Evolutionary conservation across 768 basidiomycete species (phyloP).

Genomic region (Cyathus striatus): DNA sequence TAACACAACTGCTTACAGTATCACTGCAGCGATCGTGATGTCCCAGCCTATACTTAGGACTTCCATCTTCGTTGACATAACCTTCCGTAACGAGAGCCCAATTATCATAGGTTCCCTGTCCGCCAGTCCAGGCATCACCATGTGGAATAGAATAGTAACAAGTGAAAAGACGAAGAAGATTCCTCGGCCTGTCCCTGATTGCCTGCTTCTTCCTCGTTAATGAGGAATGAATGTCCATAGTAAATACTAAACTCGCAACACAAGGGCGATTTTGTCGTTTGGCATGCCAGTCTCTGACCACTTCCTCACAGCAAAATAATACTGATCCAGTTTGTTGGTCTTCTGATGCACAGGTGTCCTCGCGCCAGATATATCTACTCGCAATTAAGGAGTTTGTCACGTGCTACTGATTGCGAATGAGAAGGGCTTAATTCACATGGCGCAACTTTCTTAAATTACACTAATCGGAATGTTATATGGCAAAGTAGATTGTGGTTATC

Average conservation of each 20-base stretch:
- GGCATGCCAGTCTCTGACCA: conserved; percentile 83
- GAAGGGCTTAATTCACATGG: no score
- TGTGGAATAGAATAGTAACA: conserved; percentile 47
- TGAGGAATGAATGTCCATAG: conserved; percentile 78
- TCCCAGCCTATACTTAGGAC: conserved; percentile 43
- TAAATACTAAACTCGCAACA: conserved; percentile 73
- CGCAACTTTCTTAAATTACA: no score
- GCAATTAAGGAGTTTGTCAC: no score
- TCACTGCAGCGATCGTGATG: conserved; percentile 63
- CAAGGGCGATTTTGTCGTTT: conserved; percentile 61
- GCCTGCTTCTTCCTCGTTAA: conserved; percentile 40
- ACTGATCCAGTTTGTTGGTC: conserved; percentile 69
- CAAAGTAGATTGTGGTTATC: no score
- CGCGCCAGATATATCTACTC: no score
- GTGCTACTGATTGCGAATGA: no score
- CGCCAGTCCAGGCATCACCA: conserved; percentile 63
- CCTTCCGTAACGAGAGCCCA: conserved; percentile 55
- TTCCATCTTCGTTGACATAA: no score
- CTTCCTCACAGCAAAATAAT: conserved; percentile 54
- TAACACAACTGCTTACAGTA: conserved; percentile 49
- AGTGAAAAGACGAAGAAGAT: conserved; percentile 47
- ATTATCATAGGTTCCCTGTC: conserved; percentile 50
- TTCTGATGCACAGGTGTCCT: conserved; percentile 65
- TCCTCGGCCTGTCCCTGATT: conserved; percentile 27
- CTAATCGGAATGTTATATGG: no score